These are phyloP conservation scores for Plasmodium falciparum DNA, from an alignment of 169 alveolate species.

Conservation along the genomic window DNA sequence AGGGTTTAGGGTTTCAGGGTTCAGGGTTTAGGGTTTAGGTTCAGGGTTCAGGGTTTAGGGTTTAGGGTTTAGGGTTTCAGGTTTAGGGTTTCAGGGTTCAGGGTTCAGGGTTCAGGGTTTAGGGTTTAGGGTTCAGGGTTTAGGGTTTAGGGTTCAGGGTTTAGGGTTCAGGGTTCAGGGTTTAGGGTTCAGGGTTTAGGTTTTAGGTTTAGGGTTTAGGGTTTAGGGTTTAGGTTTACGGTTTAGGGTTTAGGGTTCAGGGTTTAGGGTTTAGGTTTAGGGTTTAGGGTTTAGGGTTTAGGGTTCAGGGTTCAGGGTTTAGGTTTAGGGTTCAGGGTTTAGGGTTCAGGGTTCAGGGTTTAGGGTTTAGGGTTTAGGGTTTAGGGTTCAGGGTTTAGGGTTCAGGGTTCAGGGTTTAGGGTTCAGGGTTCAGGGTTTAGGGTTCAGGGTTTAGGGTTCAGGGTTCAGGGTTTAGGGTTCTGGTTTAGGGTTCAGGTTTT, in stretches of 20 bases:
- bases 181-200: constrained; percentile 3
- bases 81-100: not conserved
- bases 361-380: constrained; percentile 1
- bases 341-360: constrained; percentile 1
- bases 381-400: constrained; percentile 3
- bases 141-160: constrained; percentile 1
- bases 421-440: too few relatives aligned
- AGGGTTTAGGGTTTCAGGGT: not conserved
- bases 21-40: not conserved
- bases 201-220: not conserved
- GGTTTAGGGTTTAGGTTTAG: not conserved
- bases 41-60: not conserved
- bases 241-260: constrained; percentile 1
- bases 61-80: not conserved
- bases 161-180: constrained; percentile 4
- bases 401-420: not conserved
- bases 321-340: not conserved
- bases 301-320: constrained; percentile 1
- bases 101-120: not conserved
- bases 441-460: too few relatives aligned
- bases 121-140: constrained; percentile 3
- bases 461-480: too few relatives aligned
- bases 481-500: too few relatives aligned
- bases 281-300: not conserved
- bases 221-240: not conserved